Evolutionary conservation across 257 asterid genomes (phyloP).

Genomic region (Prunella vulgaris): DNA sequence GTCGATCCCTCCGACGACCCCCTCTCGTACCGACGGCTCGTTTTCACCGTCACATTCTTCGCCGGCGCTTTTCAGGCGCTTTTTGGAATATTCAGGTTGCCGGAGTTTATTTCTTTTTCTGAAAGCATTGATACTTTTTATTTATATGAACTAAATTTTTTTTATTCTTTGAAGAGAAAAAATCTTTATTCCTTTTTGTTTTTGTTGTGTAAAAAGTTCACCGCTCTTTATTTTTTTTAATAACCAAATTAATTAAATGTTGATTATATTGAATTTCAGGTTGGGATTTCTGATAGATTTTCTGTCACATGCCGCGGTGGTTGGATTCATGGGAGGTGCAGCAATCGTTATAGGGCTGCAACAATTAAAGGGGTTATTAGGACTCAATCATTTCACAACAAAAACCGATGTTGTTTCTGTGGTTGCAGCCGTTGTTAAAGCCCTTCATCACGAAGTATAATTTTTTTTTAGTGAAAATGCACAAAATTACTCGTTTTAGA

Average conservation of each 20-base stretch:
- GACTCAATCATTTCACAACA: conserved; percentile 53
- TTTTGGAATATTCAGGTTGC: conserved; percentile 39
- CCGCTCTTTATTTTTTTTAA: too few species aligned
- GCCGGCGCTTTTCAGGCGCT: conserved; percentile 44
- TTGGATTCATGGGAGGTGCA: conserved; percentile 89
- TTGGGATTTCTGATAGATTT: conserved; percentile 88
- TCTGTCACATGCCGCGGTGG: conserved; percentile 79
- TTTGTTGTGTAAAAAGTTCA: background rate
- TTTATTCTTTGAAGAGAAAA: background rate
- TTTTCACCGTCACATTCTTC: conserved; percentile 58
- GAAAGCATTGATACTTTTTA: too few species aligned
- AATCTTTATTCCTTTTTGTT: background rate
- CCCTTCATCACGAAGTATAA: conserved; percentile 44
- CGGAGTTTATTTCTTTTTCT: too few species aligned
- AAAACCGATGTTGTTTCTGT: conserved; percentile 70
- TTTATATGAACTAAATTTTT: too few species aligned
- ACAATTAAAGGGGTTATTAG: conserved; percentile 69
- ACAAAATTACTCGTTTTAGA: too few species aligned
- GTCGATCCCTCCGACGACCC: conserved; percentile 44
- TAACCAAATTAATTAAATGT: background rate
- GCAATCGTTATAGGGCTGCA: conserved; percentile 85
- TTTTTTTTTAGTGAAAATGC: too few species aligned
- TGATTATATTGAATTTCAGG: background rate
- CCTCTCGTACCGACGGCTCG: conserved; percentile 26
- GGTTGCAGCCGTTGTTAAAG: conserved; percentile 39